Base-by-base conservation (phyloP, 148 eudicot genomes). In the Heliamphora exappendiculata region DNA sequence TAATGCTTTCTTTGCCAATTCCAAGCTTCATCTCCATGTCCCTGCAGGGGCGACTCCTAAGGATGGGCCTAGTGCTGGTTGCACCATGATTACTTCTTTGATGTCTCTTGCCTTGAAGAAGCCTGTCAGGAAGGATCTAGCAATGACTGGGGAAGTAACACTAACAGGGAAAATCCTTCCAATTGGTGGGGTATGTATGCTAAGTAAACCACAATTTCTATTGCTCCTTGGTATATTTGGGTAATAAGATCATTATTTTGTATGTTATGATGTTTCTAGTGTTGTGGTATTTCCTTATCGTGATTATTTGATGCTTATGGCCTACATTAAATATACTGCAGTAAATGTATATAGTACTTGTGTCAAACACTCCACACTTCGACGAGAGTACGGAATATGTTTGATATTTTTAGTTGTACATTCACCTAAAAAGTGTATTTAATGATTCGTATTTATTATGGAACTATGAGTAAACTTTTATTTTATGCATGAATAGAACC, bases 41-140 rank as follows among this genome's bases (percentile, higher is more conserved):
- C 99, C 99, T 17, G 96, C 98, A 1, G 99, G 99, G 68, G 96
- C 99, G 79, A 95, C 97, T 9, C 99, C 99, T 6, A 95, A 93
- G 91, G 99, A 95, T 57, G 99, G 99, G 4, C 99, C 99, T 29
- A 95, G 99, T 86, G 99, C 99, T 81, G 99, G 99, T 42, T 92
- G 99, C 88, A 95, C 99, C 19, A 95, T 95, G 99, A 91, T 95
- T 62, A 95, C 97, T 20, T 92, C 99, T 28, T 80, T 95, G 86
- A 81, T 95, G 31, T 95, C 99, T 76, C 87, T 95, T 63, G 91
- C 99, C 22, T 79, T 85, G 94, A 88, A 88, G 63, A 91, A 87
- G 70, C 93, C 89, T 79, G 97, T 90, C 72, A 91, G 75, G 87
- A 91, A 87, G 83, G 96, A 95, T 79, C 86, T 95, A 65, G 99